Base-by-base conservation (phyloP, 805 yeast genomes). In the Candida pini region DNA sequence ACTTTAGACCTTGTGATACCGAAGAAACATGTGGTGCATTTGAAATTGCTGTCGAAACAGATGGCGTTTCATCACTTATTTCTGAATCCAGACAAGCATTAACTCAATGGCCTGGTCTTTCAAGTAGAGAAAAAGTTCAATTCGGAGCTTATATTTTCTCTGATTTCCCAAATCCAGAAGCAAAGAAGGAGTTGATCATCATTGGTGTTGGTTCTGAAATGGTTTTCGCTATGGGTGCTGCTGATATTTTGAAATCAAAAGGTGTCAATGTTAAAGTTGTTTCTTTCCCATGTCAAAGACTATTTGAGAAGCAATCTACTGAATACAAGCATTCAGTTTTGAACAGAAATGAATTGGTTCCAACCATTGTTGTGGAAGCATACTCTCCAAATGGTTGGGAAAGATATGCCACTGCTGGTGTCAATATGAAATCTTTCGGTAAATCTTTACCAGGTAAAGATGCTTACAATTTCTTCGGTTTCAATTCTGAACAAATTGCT, bases 181-280 rank as follows among this genome's bases (percentile, higher is more conserved):
- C 63, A 71, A 30, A 60, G 48, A 33, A 33, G 20, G 36, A 33
- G 51, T 59, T 90, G 38, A 81, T 84, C 58, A 63, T 90, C 43
- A 88, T 83, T 41, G 75, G 96, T 30, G 84, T 97, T 31, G 98
- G 98, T 64, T 90, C 97, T 33, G 98, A 92, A 73, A 89, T 92
- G 47, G 65, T 78, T 38, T 63, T 90, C 47, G 73, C 87, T 40
- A 79, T 88, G 47, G 95, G 78, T 18, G 87, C 95, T 41, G 81
- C 88, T 49, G 78, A 84, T 71, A 59, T 68, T 36, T 77, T 92
- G 55, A 73, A 64, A 38, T 55, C 66, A 40, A 57, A 69, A 45
- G 94, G 94, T 46, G 53, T 77, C 60, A 73, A 76, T 60, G 85
- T 86, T 38, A 71, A 81, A 53, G 82, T 90, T 43, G 96, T 92